Percentiles rank a stretch among this genome's conserved stretches.
Evolutionary conservation across 345 rosid genomes (phyloP).

Genomic region (Citrus trifoliata): DNA sequence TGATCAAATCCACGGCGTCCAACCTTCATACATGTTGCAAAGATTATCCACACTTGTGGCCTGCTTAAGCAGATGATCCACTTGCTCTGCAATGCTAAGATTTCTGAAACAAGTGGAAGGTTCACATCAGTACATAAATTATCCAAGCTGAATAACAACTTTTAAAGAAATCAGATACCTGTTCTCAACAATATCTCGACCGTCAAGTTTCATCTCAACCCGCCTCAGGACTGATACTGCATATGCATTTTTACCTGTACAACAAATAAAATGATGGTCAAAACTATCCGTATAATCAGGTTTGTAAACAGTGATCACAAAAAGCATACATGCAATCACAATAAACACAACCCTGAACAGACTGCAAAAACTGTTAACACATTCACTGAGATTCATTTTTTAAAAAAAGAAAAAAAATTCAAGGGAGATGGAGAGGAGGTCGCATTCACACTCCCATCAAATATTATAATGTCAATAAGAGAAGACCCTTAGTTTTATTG

Average conservation of each 20-base stretch:
- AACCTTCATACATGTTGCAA: slow-evolving; percentile 98
- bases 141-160: not conserved
- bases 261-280: not conserved
- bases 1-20: slow-evolving; percentile 96
- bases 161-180: slow-evolving; percentile 37
- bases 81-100: slow-evolving; percentile 71
- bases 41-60: slow-evolving; percentile 81
- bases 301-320: not conserved
- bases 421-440: not conserved
- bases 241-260: slow-evolving; percentile 76
- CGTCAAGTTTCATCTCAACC: slow-evolving; percentile 84
- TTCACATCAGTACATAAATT: not conserved
- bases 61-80: slow-evolving; percentile 81
- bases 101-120: slow-evolving; percentile 44
- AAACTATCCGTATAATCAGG: not conserved
- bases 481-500: not conserved
- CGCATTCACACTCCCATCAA: not conserved
- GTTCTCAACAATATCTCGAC: slow-evolving; percentile 58
- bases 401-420: too few relatives aligned
- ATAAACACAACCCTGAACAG: not conserved
- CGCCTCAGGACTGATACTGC: slow-evolving; percentile 76
- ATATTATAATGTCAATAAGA: not conserved
- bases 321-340: not conserved
- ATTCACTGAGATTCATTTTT: not conserved
- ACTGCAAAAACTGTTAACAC: not conserved